Conservation (phyloP, 345 rosid genomes). For the Laguncularia racemosa region DNA sequence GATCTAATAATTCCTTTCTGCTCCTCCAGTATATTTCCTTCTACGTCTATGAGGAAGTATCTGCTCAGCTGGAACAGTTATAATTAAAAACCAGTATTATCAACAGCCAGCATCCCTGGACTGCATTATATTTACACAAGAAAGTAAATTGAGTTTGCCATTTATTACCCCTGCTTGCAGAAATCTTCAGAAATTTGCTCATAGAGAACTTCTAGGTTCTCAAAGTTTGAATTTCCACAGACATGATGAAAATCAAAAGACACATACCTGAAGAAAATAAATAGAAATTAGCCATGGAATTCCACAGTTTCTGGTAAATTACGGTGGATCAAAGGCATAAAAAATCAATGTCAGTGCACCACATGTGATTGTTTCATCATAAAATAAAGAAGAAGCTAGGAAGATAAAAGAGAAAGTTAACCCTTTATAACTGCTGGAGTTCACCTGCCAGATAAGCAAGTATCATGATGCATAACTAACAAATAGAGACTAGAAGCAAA, state of each 20-base stretch:
- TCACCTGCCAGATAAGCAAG: too few relatives aligned
- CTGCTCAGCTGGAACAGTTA: conserved; percentile 74
- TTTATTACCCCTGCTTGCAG: conserved; percentile 74
- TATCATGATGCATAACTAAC: too few relatives aligned
- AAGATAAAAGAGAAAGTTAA: too few relatives aligned
- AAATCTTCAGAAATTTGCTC: conserved; percentile 68
- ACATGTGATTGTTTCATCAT: too few relatives aligned
- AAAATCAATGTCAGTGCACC: background rate
- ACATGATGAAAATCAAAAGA: conserved; percentile 78
- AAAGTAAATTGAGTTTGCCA: background rate
- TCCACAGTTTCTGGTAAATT: background rate
- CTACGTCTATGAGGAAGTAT: conserved; percentile 63
- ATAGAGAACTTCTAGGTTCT: conserved; percentile 60
- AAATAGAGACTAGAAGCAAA: too few relatives aligned
- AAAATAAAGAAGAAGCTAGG: too few relatives aligned
- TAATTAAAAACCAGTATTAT: conserved; percentile 33
- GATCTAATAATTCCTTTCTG: conserved; percentile 88
- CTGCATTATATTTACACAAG: background rate
- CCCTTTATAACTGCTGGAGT: too few relatives aligned
- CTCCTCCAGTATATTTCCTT: conserved; percentile 62
- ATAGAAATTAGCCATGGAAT: too few relatives aligned
- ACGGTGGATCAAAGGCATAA: background rate
- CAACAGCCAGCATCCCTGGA: conserved; percentile 25
- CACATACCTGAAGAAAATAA: conserved; percentile 48
- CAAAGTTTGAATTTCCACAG: conserved; percentile 85